Evolutionary conservation across 495 filamentous ascomycete species (phyloP), one percentile per base, ranked within the genome.

Genomic region (Penicillium herquei): DNA sequence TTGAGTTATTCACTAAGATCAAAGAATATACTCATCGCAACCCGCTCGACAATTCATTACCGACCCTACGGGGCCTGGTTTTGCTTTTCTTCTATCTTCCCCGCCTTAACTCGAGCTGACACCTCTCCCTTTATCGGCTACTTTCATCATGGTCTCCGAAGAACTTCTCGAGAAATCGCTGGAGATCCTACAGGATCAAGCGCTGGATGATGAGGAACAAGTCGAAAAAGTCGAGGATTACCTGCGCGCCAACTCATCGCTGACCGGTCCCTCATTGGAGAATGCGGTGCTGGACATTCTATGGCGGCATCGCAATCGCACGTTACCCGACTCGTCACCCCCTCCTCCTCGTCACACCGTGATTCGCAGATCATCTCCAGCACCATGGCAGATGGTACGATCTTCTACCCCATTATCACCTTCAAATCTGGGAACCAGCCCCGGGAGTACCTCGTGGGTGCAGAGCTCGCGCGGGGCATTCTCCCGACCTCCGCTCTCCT

Each of bases 161-260:
- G 87, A 90, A 55, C 83, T 93, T 14, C 93, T 94, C 75, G 94
- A 96, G 66, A 80, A 90, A 56, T 96, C 91, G 67, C 84, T 96
- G 57, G 88, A 90, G 32, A 79, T 97, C 67, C 85, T 99, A 43
- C 85, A 93, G 73, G 89, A 97, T 70, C 73, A 83, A 55, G 78
- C 72, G 50, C 74, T 96, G 21, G 90, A 96, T 58, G 95, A 98
- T 62, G 95, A 99, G 67, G 95, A 98, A 57, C 95, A 92, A 77
- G 89, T 87, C 3, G 95, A 99, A 70, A 92, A 87, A 72, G 78
- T 96, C 48, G 91, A 96, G 68, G 90, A 92, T 58, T 78, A 96
- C 17, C 78, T 98, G 56, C 85, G 85, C 70, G 86, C 84, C 53
- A 87, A 91, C 73, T 91, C 90, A 7, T 81, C 80, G 13, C 74